phyloP scores from a whole-genome alignment of 1,284 basidiomycete genomes.

The Trametes versicolor region DNA sequence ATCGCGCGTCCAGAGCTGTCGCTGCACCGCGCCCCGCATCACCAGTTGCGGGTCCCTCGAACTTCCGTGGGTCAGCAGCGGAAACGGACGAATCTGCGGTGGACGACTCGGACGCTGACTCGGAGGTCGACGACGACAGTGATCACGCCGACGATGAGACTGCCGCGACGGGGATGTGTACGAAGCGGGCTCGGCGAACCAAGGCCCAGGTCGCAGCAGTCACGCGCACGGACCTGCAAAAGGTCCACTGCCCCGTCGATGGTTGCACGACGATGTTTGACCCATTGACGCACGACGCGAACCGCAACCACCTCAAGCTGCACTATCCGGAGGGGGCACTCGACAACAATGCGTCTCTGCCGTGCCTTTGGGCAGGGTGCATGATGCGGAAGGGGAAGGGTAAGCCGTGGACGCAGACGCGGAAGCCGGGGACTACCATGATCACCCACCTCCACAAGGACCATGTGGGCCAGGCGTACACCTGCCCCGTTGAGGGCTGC shows the following conservation, averaged over 20 bases:
- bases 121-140: background rate
- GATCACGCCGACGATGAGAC: background rate
- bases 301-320: background rate
- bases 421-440: background rate
- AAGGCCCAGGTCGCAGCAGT: background rate
- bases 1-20: too few species aligned
- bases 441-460: background rate
- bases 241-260: background rate
- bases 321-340: background rate
- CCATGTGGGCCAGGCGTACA: background rate
- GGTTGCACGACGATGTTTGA: background rate
- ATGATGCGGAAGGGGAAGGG: background rate
- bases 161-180: background rate
- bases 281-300: background rate
- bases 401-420: too few species aligned
- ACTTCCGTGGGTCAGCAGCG: too few species aligned
- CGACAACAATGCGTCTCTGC: background rate
- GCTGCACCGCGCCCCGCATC: too few species aligned
- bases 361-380: background rate
- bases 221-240: background rate
- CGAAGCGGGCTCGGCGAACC: background rate
- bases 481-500: background rate
- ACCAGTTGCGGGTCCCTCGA: too few species aligned
- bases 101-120: background rate
- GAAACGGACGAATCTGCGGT: background rate